Evolutionary conservation across 2,329 filamentous ascomycete species (phyloP), one percentile per base, ranked within the genome.

Genomic region (Stemphylium vesicarium): DNA sequence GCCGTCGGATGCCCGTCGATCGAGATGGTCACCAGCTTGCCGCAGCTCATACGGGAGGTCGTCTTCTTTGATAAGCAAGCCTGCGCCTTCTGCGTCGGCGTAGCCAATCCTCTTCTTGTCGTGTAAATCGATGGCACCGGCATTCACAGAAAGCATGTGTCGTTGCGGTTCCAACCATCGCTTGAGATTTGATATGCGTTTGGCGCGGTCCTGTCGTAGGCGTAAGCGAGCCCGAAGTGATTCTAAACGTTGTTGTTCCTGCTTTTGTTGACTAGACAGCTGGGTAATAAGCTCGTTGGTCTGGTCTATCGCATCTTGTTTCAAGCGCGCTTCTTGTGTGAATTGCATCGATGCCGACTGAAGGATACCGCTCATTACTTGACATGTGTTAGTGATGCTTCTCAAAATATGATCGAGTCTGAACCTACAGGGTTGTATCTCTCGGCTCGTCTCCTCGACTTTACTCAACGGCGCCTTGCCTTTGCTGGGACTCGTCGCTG

Each of bases 221-320:
- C 87, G 83, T 20, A 87, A 81, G 33, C 85, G 86, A 4, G 84
- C 81, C 56, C 89, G 88, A 10, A 96, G 79, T 8, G 84, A 82
- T 56, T 96, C 90, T 3, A 96, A 79, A 18, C 83, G 85, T 51
- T 88, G 87, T 50, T 91, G 87, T 50, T 93, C 89, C 50, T 92
- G 89, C 62, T 89, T 88, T 29, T 96, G 85, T 57, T 90, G 86
- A 16, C 88, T 84, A 1, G 92, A 95, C 1, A 91, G 88, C 52
- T 91, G 88, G 43, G 92, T 89, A 46, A 99, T 88, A 22, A 89
- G 88, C 37, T 85, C 81, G 75, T 97, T 94, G 32, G 96, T 86
- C 13, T 87, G 83, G 70, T 97, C 92, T 49, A 98, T 88, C 26
- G 88, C 84, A 44, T 88, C 83, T 77, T 97, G 93, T 72, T 96